These are phyloP conservation scores for Leccinum rimulosum DNA, from an alignment of 768 basidiomycete species.

Conservation along the genomic window DNA sequence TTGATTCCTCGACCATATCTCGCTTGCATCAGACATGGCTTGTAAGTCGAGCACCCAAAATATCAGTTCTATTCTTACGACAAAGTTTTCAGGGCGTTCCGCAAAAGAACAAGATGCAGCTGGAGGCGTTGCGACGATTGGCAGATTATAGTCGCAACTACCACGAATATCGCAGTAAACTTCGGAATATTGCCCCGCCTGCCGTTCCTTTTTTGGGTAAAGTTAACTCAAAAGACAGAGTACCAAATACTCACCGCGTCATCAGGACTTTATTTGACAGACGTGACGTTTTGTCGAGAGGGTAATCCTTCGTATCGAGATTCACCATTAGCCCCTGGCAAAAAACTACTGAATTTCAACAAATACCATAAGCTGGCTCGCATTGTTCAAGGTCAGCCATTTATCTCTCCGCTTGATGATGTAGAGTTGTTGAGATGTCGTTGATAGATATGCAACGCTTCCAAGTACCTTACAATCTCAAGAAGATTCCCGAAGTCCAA, in stretches of 20 bases:
- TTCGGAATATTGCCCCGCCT: slow-evolving; percentile 87
- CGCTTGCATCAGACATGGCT: slow-evolving; percentile 92
- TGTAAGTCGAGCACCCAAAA: slow-evolving; percentile 46
- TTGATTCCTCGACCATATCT: slow-evolving; percentile 94
- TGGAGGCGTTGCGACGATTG: slow-evolving; percentile 78
- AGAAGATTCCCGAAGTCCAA: slow-evolving; percentile 88
- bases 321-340: slow-evolving; percentile 69
- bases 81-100: slow-evolving; percentile 62
- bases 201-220: slow-evolving; percentile 93
- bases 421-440: slow-evolving; percentile 2
- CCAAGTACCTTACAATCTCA: slow-evolving; percentile 82
- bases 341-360: slow-evolving; percentile 92
- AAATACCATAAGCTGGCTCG: slow-evolving; percentile 90
- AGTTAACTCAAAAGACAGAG: slow-evolving; percentile 11
- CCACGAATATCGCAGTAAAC: slow-evolving; percentile 82
- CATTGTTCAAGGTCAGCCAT: slow-evolving; percentile 68
- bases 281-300: slow-evolving; percentile 93
- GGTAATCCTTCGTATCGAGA: slow-evolving; percentile 86
- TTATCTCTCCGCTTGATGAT: neutral
- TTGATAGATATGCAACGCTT: slow-evolving; percentile 84
- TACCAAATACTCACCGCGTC: slow-evolving; percentile 13
- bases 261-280: slow-evolving; percentile 80
- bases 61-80: neutral
- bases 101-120: slow-evolving; percentile 76
- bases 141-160: slow-evolving; percentile 92